A percentile compares a stretch with the other conserved stretches of the same genome.
phyloP scores from a whole-genome alignment of 1,139 yeast species.

The Candida neerlandica region DNA sequence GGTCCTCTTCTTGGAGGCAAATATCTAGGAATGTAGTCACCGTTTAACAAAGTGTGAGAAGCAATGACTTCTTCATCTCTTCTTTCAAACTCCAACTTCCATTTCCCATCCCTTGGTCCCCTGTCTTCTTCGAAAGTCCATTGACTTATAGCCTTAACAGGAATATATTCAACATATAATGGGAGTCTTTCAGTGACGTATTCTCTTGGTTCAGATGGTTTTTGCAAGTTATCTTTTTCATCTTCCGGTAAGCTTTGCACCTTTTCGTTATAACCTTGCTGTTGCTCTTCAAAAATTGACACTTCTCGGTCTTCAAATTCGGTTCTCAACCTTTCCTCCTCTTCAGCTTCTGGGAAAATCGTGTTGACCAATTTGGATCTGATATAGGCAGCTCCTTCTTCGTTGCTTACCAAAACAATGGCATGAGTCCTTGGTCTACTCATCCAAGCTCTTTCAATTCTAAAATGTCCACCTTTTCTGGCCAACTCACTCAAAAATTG shows the following conservation, averaged over 20 bases:
- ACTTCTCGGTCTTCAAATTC: conserved; percentile 27
- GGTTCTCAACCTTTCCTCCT: conserved; percentile 23
- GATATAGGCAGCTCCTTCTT: conserved; percentile 41
- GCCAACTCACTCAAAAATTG: conserved; percentile 32
- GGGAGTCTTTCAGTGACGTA: conserved; percentile 26
- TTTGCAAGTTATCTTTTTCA: conserved; percentile 13
- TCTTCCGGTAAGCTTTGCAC: conserved; percentile 14
- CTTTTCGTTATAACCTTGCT: conserved; percentile 20
- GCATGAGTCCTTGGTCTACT: conserved; percentile 45
- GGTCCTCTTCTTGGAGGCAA: conserved; percentile 16
- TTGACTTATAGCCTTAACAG: conserved; percentile 46
- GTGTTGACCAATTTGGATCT: conserved; percentile 36
- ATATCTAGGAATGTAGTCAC: conserved; percentile 30
- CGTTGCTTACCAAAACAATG: conserved; percentile 40
- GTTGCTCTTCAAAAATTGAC: conserved; percentile 26
- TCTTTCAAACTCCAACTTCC: conserved; percentile 41
- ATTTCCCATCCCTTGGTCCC: conserved; percentile 47
- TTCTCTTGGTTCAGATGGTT: conserved; percentile 24
- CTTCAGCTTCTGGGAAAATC: conserved; percentile 32
- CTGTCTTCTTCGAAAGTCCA: conserved; percentile 52
- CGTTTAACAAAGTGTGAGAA: conserved; percentile 43
- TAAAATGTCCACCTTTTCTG: conserved; percentile 23
- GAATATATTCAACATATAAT: conserved; percentile 45
- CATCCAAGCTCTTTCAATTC: conserved; percentile 48
- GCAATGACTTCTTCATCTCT: conserved; percentile 37